Evolutionary conservation across 2,329 filamentous ascomycete species (phyloP).

Genomic region (Helotiales sp.): DNA sequence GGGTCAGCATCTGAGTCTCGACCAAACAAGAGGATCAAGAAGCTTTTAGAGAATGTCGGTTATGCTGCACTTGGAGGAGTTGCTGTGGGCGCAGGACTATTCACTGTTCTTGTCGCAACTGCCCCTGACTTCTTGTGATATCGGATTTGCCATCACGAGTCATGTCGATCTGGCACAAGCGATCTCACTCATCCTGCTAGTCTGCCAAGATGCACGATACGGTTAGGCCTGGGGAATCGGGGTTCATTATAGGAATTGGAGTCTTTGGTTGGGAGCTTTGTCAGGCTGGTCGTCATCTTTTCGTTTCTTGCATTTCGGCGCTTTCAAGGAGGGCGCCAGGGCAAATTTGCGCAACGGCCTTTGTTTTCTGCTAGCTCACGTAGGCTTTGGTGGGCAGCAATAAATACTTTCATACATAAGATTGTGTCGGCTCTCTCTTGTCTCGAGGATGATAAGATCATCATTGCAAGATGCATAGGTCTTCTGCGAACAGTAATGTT

Average conservation of each 20-base stretch:
- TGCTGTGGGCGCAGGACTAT: slow-evolving; percentile 37
- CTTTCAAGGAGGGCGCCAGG: slow-evolving; percentile 19
- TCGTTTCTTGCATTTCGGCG: slow-evolving; percentile 25
- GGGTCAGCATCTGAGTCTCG: slow-evolving; percentile 10
- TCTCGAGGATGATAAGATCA: slow-evolving; percentile 6
- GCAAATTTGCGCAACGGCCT: slow-evolving; percentile 17
- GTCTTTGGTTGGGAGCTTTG: slow-evolving; percentile 4
- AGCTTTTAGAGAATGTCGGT: slow-evolving; percentile 28
- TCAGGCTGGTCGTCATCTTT: slow-evolving; percentile 17
- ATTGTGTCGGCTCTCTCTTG: background rate
- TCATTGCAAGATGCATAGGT: background rate
- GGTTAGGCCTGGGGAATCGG: slow-evolving; percentile 12
- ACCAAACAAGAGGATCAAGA: slow-evolving; percentile 32
- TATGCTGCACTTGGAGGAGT: slow-evolving; percentile 39
- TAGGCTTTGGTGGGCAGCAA: slow-evolving; percentile 22
- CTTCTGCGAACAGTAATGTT: background rate
- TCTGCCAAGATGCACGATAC: slow-evolving; percentile 4
- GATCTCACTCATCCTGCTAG: background rate
- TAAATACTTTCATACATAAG: slow-evolving; percentile 14
- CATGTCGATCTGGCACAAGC: background rate
- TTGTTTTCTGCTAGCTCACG: slow-evolving; percentile 9
- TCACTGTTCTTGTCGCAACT: slow-evolving; percentile 39
- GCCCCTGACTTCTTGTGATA: slow-evolving; percentile 36
- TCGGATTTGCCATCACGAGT: background rate
- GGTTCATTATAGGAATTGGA: slow-evolving; percentile 12